phyloP scores from a whole-genome alignment of 306 rosid genomes.

The Cicer bijugum region DNA sequence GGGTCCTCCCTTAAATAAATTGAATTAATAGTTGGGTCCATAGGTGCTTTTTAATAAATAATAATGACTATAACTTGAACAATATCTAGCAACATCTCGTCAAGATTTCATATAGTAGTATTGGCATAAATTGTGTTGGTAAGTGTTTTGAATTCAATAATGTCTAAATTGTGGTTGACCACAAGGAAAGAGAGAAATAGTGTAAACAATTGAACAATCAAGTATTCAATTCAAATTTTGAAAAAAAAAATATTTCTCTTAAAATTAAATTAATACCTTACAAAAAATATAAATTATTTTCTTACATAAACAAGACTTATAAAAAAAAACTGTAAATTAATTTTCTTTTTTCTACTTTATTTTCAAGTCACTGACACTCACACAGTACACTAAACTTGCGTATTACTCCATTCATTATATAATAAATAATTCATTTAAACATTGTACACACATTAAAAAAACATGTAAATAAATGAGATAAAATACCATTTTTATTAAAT shows the following conservation, averaged over 20 bases:
- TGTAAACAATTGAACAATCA: too few relatives aligned
- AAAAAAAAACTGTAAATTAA: background rate
- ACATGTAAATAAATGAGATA: too few relatives aligned
- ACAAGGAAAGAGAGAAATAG: background rate
- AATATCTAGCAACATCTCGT: constrained; percentile 40
- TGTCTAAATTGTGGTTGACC: constrained; percentile 44
- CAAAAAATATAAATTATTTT: background rate
- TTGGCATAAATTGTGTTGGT: constrained; percentile 34
- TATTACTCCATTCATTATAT: too few relatives aligned
- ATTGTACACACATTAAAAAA: too few relatives aligned
- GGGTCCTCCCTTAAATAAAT: constrained; percentile 37
- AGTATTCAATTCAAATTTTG: background rate
- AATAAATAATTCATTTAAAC: too few relatives aligned
- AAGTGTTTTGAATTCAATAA: constrained; percentile 41
- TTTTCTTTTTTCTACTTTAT: background rate
- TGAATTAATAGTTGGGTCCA: constrained; percentile 40
- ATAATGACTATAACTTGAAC: constrained; percentile 33
- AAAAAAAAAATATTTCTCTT: too few relatives aligned
- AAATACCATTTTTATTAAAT: too few relatives aligned
- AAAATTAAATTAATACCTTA: background rate
- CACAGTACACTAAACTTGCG: too few relatives aligned
- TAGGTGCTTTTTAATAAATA: constrained; percentile 29
- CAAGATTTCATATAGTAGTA: constrained; percentile 29
- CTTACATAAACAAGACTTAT: background rate
- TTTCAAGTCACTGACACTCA: background rate